Evolutionary conservation across 345 rosid genomes (phyloP), one percentile per base, ranked within the genome.

Genomic region (Cardamine resedifolia): DNA sequence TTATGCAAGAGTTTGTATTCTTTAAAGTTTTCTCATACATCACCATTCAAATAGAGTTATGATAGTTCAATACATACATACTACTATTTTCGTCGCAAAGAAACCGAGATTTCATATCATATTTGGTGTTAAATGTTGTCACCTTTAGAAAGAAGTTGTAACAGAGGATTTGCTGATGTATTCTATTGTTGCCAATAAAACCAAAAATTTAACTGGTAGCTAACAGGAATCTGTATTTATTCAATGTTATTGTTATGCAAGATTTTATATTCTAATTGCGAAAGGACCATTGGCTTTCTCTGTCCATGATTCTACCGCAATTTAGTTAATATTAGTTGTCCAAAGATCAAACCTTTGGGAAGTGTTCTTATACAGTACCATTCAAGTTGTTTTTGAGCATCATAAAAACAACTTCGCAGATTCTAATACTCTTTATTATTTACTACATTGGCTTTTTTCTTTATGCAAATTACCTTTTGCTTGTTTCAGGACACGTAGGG

Each of bases 401-500:
- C 7, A 12, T 3, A 12, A 43, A 23, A 38, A 63, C 16, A 64
- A 47, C 71, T 55, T 33, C 0, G 10, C 15, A 30, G n/a, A 36
- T 12, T 51, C n/a, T 31, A 0, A 19, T n/a, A 28, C 0, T 7
- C 26, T n/a, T 18, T 68, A 26, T 16, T 16, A 41, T 18, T 47
- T 49, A 12, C 15, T 19, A 12, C 11, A 19, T 73, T 55, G 15
- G 49, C 12, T 6, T 21, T 11, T 64, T 50, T n/a, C 34, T 39
- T 50, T 1, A 27, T 14, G 56, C 11, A 19, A 7, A 28, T 20
- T 38, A 19, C 31, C 52, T 52, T 31, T 31, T 36, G 18, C 66
- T 52, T 53, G 39, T 28, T 64, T 49, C 81, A 90, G 94, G 96
- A 20, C 95, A 86, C n/a, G 73, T 81, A 27, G 76, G 79, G n/a